Evolutionary conservation across 1,284 basidiomycete genomes (phyloP).

Genomic region (Fomitopsis pinicola): DNA sequence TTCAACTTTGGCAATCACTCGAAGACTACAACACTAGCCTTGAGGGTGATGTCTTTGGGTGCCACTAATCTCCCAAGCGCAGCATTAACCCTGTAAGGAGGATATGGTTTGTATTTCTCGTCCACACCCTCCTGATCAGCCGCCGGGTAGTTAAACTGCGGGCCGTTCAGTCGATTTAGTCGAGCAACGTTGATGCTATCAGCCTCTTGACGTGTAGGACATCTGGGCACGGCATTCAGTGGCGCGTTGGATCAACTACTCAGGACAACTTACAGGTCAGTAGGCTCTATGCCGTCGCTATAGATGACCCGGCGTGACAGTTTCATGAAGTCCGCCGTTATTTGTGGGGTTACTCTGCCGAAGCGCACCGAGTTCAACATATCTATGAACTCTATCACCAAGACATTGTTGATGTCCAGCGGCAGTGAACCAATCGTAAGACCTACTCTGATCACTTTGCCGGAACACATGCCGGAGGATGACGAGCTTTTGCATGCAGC

Average conservation of each 20-base stretch:
- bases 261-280: constrained; percentile 59
- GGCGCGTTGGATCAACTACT: neutral
- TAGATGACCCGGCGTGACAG: constrained; percentile 61
- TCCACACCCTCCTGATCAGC: constrained; percentile 31
- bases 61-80: constrained; percentile 28
- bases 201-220: constrained; percentile 61
- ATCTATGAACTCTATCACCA: constrained; percentile 49
- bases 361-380: constrained; percentile 75
- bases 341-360: constrained; percentile 42
- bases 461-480: constrained; percentile 38
- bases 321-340: constrained; percentile 52
- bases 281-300: constrained; percentile 74
- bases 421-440: neutral
- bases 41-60: constrained; percentile 26
- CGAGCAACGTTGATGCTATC: constrained; percentile 50
- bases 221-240: constrained; percentile 36
- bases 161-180: constrained; percentile 30
- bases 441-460: constrained; percentile 51
- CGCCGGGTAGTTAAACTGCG: constrained; percentile 33
- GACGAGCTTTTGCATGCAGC: constrained; percentile 35
- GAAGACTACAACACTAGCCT: constrained; percentile 12
- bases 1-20: neutral
- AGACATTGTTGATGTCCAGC: neutral
- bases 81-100: constrained; percentile 18
- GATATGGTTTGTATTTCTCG: constrained; percentile 13